Evolutionary conservation across 495 filamentous ascomycete species (phyloP).

Genomic region (Neurospora sp.): DNA sequence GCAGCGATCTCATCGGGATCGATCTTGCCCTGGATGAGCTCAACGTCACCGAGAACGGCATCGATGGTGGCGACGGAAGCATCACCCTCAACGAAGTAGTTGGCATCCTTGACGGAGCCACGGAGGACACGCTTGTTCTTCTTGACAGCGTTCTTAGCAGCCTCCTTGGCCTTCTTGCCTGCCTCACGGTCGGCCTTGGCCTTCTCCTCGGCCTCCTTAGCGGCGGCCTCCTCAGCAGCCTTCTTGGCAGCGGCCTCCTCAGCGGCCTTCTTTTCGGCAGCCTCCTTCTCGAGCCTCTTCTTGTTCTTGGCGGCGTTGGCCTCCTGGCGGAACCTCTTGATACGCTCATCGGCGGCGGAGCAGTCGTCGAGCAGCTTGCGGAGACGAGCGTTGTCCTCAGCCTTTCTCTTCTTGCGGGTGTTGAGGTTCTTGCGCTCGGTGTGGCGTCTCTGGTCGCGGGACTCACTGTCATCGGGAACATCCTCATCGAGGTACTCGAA

Average conservation of each 20-base stretch:
- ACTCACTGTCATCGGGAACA: constrained; percentile 96
- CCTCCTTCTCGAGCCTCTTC: constrained; percentile 83
- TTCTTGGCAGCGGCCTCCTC: constrained; percentile 71
- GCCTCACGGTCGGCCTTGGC: constrained; percentile 82
- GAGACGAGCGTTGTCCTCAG: constrained; percentile 85
- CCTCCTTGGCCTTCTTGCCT: constrained; percentile 95
- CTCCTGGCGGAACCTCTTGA: constrained; percentile 90
- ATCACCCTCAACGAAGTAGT: constrained; percentile 71
- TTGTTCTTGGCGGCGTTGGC: constrained; percentile 89
- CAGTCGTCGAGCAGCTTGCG: constrained; percentile 81
- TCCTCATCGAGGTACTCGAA: constrained; percentile 99
- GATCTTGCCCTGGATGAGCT: constrained; percentile 80
- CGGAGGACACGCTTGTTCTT: constrained; percentile 98
- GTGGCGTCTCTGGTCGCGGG: constrained; percentile 97
- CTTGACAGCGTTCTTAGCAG: constrained; percentile 95
- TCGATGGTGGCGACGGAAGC: constrained; percentile 68
- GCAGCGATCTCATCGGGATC: constrained; percentile 79
- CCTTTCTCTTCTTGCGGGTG: constrained; percentile 97
- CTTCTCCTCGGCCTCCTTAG: constrained; percentile 96
- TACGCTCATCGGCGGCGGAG: constrained; percentile 76
- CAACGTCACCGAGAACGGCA: constrained; percentile 72
- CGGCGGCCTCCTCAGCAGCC: constrained; percentile 75
- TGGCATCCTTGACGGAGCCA: constrained; percentile 85
- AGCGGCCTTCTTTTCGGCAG: constrained; percentile 69
- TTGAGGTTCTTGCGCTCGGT: constrained; percentile 97